phyloP scores from a whole-genome alignment of 768 basidiomycete species.

The Tylopilus felleus region DNA sequence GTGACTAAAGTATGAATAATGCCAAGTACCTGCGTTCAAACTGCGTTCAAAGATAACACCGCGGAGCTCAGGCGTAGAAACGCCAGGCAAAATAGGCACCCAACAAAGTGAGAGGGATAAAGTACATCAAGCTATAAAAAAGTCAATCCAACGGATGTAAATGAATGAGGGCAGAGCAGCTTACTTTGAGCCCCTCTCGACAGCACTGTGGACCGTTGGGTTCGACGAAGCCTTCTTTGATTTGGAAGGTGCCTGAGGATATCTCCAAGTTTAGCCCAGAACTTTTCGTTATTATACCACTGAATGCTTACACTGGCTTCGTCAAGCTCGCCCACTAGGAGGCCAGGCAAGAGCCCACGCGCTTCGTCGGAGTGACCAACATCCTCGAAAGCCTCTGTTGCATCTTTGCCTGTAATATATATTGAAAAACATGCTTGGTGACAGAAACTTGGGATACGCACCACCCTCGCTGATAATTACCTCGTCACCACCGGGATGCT shows the following conservation, averaged over 20 bases:
- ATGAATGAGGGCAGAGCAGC: conserved; percentile 19
- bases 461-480: conserved; percentile 91
- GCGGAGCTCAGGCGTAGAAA: conserved; percentile 46
- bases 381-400: conserved; percentile 98
- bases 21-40: neutral
- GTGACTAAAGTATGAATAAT: conserved; percentile 9
- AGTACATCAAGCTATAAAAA: conserved; percentile 66
- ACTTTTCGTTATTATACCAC: neutral
- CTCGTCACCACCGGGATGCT: conserved; percentile 99
- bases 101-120: conserved; percentile 73
- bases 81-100: conserved; percentile 89
- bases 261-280: conserved; percentile 1
- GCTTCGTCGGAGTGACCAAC: conserved; percentile 99
- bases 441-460: conserved; percentile 40
- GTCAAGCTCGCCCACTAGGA: conserved; percentile 84
- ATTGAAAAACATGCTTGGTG: neutral
- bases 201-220: conserved; percentile 40
- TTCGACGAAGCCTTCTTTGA: conserved; percentile 47
- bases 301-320: conserved; percentile 52
- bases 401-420: conserved; percentile 73
- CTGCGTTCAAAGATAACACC: neutral
- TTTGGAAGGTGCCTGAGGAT: conserved; percentile 47
- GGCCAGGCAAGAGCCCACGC: conserved; percentile 71
- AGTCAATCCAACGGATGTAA: neutral
- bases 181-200: conserved; percentile 69